These are phyloP conservation scores for Dothistroma pini DNA, from an alignment of 2,329 filamentous ascomycete species.

Conservation along the genomic window DNA sequence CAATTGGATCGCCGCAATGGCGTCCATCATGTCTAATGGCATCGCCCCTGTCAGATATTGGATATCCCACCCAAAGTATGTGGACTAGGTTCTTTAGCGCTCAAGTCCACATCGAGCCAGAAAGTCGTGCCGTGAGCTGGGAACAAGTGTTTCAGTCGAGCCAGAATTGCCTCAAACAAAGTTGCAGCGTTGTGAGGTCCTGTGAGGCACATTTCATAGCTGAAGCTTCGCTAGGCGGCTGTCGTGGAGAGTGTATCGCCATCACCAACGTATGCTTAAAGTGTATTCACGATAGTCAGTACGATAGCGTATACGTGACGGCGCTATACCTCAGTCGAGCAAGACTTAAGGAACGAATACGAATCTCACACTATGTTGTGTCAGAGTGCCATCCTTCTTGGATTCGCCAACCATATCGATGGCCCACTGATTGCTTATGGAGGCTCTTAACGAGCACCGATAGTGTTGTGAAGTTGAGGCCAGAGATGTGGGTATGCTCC, in stretches of 20 bases:
- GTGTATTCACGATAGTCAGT: background rate
- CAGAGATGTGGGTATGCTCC: background rate
- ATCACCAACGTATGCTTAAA: background rate
- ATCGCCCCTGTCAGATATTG: background rate
- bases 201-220: background rate
- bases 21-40: background rate
- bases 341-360: background rate
- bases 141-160: constrained; percentile 9
- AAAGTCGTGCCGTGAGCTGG: background rate
- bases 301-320: background rate
- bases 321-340: background rate
- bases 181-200: background rate
- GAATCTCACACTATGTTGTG: background rate
- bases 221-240: constrained; percentile 1
- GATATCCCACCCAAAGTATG: background rate
- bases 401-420: background rate
- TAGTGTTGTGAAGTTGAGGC: background rate
- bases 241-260: background rate
- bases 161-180: constrained; percentile 1
- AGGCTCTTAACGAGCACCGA: background rate
- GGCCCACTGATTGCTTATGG: background rate
- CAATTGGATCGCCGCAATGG: background rate
- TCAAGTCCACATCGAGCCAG: background rate
- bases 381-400: background rate
- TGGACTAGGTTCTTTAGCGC: background rate